phyloP scores from a whole-genome alignment of 106 monocot species.

The Dendrobium officinale region DNA sequence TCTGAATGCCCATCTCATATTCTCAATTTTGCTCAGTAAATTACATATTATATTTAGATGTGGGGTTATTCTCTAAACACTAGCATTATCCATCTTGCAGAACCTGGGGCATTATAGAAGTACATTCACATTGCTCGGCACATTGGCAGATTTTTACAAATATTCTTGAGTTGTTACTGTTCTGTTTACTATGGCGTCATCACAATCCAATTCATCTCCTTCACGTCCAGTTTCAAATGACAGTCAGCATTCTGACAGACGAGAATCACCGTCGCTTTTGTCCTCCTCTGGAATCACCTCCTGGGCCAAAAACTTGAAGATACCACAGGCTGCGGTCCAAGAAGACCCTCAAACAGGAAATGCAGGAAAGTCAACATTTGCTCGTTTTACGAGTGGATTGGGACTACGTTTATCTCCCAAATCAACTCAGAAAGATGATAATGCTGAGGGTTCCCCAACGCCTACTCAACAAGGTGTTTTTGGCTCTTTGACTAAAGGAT shows the following conservation, averaged over 20 bases:
- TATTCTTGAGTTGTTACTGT: neutral
- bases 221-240: slow-evolving; percentile 15
- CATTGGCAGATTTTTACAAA: neutral
- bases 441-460: slow-evolving; percentile 28
- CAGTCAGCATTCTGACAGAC: slow-evolving; percentile 15
- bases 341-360: slow-evolving; percentile 48
- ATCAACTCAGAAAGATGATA: slow-evolving; percentile 37
- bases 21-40: neutral
- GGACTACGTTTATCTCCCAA: slow-evolving; percentile 66
- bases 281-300: slow-evolving; percentile 71
- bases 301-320: slow-evolving; percentile 79
- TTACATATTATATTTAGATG: neutral
- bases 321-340: slow-evolving; percentile 43
- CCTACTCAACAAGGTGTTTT: slow-evolving; percentile 56
- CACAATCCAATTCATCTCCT: slow-evolving; percentile 7
- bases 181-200: slow-evolving; percentile 8
- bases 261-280: slow-evolving; percentile 42
- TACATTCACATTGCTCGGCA: neutral
- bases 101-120: neutral
- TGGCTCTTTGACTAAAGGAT: slow-evolving; percentile 82
- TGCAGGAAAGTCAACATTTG: slow-evolving; percentile 69
- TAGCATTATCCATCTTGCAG: neutral
- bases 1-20: neutral
- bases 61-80: neutral
- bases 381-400: slow-evolving; percentile 76